Evolutionary conservation across 768 basidiomycete species (phyloP).

Genomic region (Russula foetens): DNA sequence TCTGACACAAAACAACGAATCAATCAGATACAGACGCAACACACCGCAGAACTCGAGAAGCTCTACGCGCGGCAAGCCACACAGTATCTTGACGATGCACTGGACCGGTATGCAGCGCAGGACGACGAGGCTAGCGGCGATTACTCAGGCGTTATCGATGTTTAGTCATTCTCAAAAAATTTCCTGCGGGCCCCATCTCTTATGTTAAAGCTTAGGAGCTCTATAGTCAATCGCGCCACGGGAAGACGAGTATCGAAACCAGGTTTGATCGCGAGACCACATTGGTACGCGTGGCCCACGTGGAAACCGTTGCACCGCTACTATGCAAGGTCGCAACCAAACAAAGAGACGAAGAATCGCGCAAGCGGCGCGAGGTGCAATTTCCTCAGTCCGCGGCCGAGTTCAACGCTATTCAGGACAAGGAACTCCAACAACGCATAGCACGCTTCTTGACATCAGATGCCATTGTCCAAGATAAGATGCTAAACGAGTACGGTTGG

Average conservation of each 20-base stretch:
- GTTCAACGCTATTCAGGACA: constrained; percentile 12
- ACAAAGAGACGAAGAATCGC: constrained; percentile 9
- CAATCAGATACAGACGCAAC: constrained; percentile 25
- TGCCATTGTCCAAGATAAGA: constrained; percentile 14
- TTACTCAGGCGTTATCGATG: constrained; percentile 1
- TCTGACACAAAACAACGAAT: constrained; percentile 26
- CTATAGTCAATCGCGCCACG: not conserved
- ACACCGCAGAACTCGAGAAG: constrained; percentile 26
- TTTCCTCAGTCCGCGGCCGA: constrained; percentile 15
- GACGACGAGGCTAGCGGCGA: constrained; percentile 11
- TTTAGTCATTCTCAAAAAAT: not conserved
- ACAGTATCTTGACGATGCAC: constrained; percentile 29
- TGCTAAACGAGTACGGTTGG: constrained; percentile 12
- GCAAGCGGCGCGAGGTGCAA: constrained; percentile 13
- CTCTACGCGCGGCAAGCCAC: constrained; percentile 27
- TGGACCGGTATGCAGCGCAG: constrained; percentile 22
- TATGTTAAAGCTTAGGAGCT: not conserved
- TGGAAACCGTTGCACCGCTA: constrained; percentile 9
- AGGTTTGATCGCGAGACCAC: constrained; percentile 11
- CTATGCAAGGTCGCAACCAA: not conserved
- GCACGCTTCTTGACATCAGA: constrained; percentile 18
- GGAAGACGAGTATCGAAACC: constrained; percentile 2
- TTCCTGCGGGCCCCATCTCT: not conserved
- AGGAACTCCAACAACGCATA: constrained; percentile 15
- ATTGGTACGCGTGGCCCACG: constrained; percentile 7